Evolutionary conservation across 2,329 filamentous ascomycete species (phyloP), one percentile per base, ranked within the genome.

Genomic region (Fusarium sp.): DNA sequence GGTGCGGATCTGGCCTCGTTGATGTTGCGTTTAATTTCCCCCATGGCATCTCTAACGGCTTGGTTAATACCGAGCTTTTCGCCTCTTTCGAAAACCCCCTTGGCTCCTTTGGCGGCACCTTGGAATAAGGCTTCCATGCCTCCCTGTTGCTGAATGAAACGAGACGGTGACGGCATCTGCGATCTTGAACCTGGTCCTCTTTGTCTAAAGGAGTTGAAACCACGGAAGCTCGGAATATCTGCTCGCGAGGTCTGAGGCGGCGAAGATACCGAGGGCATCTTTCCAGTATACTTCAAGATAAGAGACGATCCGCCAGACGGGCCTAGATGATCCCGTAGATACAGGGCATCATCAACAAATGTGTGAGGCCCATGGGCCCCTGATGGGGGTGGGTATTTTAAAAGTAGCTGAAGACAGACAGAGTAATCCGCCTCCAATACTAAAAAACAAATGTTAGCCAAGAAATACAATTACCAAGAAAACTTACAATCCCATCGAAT

Each of bases 351-450:
- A 60, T 93, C 88, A 46, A 97, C 92, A 72, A 98, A 93, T 0
- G 90, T 92, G 69, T 92, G 88, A 17, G 95, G 91, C 1, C 89
- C 88, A 69, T 91, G 83, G 2, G 89, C 85, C 4, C 83, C 80
- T 7, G 84, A 75, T 4, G 91, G 91, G 2, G 88, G 83, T 3
- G 94, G 94, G 71, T 98, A 98, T 73, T 93, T 93, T 3, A 98
- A 86, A 26, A 98, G 83, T 2, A 97, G 81, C 58, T 93, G 91
- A 54, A 99, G 83, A 10, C 93, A 95, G 36, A 89, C 87, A 2
- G 96, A 95, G 75, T 97, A 97, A 78, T 98, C 95, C 14, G 93
- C 90, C 67, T 93, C 89, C 26, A 98, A 82, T 36, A 99, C 92
- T 94, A 65, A 61, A 20, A 20, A 39, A 7, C 9, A 15, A 17